Evolutionary conservation across 306 rosid species (phyloP).

Genomic region (Gastrolobium bilobum): DNA sequence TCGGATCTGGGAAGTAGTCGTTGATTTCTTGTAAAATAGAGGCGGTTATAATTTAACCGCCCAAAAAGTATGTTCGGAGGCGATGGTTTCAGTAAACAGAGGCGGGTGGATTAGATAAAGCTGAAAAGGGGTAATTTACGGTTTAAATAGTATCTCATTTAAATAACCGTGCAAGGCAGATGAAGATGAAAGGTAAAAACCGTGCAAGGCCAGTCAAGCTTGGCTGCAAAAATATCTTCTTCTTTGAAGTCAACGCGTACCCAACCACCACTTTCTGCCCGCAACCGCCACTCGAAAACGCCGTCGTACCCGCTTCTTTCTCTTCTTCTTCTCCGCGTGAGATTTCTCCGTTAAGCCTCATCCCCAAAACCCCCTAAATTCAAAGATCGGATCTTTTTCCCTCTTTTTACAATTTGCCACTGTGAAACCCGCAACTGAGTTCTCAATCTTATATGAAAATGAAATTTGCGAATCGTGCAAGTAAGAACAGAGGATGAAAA

Average conservation of each 20-base stretch:
- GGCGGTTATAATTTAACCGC: too few species aligned
- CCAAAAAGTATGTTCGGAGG: too few species aligned
- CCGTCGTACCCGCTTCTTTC: conserved; percentile 40
- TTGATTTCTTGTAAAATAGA: too few species aligned
- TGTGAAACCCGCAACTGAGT: neutral
- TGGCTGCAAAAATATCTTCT: conserved; percentile 60
- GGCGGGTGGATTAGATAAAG: too few species aligned
- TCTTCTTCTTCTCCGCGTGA: conserved; percentile 45
- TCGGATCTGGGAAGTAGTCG: too few species aligned
- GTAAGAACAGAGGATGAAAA: too few species aligned
- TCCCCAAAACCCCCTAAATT: conserved; percentile 43
- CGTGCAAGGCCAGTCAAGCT: conserved; percentile 54
- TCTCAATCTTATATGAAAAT: too few species aligned
- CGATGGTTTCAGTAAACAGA: too few species aligned
- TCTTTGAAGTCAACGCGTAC: conserved; percentile 62
- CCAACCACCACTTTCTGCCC: conserved; percentile 57
- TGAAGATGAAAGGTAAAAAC: conserved; percentile 32
- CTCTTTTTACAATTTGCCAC: conserved; percentile 1
- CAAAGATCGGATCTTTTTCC: conserved; percentile 31
- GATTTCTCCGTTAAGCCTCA: conserved; percentile 56
- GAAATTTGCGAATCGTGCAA: too few species aligned
- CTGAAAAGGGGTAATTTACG: too few species aligned
- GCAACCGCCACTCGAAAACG: conserved; percentile 22
- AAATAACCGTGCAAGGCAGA: too few species aligned
- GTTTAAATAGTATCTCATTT: too few species aligned